These are phyloP conservation scores for Psidium guajava DNA, from an alignment of 345 rosid species.

Conservation along the genomic window DNA sequence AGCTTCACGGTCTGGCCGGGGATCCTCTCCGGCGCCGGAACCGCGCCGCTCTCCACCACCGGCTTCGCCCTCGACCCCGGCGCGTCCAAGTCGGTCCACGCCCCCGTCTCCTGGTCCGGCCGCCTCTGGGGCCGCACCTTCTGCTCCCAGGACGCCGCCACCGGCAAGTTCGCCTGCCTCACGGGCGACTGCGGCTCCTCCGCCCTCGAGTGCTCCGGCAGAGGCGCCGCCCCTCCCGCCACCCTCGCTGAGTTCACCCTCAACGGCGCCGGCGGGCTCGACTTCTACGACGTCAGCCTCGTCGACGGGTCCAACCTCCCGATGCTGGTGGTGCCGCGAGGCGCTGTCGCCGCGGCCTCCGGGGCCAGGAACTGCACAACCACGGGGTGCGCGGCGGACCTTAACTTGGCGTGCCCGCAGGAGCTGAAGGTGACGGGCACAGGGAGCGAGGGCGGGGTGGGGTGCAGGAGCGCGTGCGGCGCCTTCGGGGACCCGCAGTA, in stretches of 20 bases:
- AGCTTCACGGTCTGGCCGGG: conserved; percentile 62
- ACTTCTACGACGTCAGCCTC: conserved; percentile 61
- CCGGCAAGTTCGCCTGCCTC: conserved; percentile 48
- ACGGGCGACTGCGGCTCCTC: conserved; percentile 56
- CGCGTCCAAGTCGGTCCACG: conserved; percentile 17
- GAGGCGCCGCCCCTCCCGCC: conserved; percentile 46
- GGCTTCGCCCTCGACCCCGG: conserved; percentile 44
- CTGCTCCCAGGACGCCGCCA: conserved; percentile 40
- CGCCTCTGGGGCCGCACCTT: conserved; percentile 62
- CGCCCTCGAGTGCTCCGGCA: conserved; percentile 33
- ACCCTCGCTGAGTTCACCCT: conserved; percentile 53
- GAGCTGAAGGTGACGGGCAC: conserved; percentile 26
- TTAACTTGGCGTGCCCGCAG: conserved; percentile 41
- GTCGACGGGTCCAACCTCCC: conserved; percentile 75
- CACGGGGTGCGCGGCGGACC: conserved; percentile 43
- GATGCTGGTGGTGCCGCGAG: conserved; percentile 35
- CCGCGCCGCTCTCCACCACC: conserved; percentile 34
- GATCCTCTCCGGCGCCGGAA: conserved; percentile 47
- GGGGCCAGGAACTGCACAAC: conserved; percentile 24
- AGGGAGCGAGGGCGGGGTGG: conserved; percentile 20
- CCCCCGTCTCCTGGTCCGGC: conserved; percentile 55
- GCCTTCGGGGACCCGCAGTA: conserved; percentile 45
- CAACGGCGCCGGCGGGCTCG: conserved; percentile 31
- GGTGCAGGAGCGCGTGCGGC: conserved; percentile 57
- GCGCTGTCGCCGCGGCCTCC: conserved; percentile 7